Evolutionary conservation across 2,329 filamentous ascomycete genomes (phyloP).

Genomic region (Fusarium longipes): DNA sequence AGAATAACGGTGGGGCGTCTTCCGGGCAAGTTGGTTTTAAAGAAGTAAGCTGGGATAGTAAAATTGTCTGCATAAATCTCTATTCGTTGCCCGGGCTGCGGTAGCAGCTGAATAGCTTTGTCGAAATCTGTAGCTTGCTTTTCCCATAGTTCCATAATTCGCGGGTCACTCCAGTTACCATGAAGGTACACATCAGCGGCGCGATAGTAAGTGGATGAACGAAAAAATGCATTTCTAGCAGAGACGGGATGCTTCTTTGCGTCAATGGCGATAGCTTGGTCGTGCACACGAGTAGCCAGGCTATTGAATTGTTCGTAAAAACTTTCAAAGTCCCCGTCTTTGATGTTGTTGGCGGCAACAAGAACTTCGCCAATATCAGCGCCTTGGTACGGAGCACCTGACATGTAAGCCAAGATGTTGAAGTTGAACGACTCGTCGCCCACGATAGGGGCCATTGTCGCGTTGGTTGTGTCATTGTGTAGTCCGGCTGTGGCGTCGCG

Average conservation of each 20-base stretch:
- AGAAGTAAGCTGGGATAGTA: slow-evolving; percentile 53
- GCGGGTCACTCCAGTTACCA: slow-evolving; percentile 54
- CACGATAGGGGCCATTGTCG: slow-evolving; percentile 5
- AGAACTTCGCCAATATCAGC: slow-evolving; percentile 50
- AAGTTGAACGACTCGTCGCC: slow-evolving; percentile 19
- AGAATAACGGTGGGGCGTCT: slow-evolving; percentile 55
- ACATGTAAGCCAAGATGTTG: not conserved
- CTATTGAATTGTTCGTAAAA: slow-evolving; percentile 39
- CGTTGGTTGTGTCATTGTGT: not conserved
- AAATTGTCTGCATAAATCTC: slow-evolving; percentile 48
- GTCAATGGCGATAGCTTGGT: slow-evolving; percentile 35
- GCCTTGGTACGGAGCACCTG: slow-evolving; percentile 3
- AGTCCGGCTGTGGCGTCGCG: not conserved
- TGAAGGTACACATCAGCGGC: slow-evolving; percentile 56
- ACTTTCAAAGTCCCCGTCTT: slow-evolving; percentile 41
- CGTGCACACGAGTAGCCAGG: slow-evolving; percentile 42
- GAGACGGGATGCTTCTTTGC: slow-evolving; percentile 41
- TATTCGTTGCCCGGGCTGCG: slow-evolving; percentile 52
- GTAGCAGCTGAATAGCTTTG: slow-evolving; percentile 51
- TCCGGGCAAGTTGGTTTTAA: slow-evolving; percentile 32
- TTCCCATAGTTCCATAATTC: slow-evolving; percentile 54
- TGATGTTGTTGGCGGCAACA: slow-evolving; percentile 45
- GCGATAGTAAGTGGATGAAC: slow-evolving; percentile 56
- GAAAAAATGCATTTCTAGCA: slow-evolving; percentile 48
- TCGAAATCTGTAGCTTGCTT: slow-evolving; percentile 53